Conservation (phyloP, 352 stramenopile genomes). For the Phytophthora crassamura region DNA sequence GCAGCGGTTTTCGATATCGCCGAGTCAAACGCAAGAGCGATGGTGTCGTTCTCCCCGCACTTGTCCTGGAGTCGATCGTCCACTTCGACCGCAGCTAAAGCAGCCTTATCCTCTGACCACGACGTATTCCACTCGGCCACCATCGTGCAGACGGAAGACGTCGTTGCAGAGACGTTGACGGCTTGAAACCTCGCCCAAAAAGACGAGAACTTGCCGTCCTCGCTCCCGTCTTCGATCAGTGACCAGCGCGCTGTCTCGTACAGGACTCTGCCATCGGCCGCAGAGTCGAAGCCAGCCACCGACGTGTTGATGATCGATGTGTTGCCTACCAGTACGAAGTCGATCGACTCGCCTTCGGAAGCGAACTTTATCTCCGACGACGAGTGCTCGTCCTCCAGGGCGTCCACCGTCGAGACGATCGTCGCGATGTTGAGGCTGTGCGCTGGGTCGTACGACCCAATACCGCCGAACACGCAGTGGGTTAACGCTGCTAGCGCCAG, state of each 20-base stretch:
- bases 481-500: conserved; percentile 5
- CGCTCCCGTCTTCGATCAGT: conserved; percentile 9
- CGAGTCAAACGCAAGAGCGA: conserved; percentile 32
- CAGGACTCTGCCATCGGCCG: conserved; percentile 4
- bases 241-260: conserved; percentile 7
- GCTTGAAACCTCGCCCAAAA: conserved; percentile 38
- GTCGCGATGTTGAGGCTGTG: conserved; percentile 25
- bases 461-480: neutral
- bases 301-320: neutral
- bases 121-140: conserved; percentile 25
- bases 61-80: conserved; percentile 14
- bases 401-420: conserved; percentile 7
- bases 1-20: conserved; percentile 7
- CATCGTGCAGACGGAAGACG: conserved; percentile 19
- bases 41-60: conserved; percentile 25
- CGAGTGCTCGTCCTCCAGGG: neutral
- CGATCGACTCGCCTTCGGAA: conserved; percentile 2
- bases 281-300: neutral
- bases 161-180: neutral
- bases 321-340: conserved; percentile 15
- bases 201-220: conserved; percentile 15
- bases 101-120: conserved; percentile 5
- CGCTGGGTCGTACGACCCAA: conserved; percentile 4
- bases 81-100: conserved; percentile 7
- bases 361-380: conserved; percentile 4